Evolutionary conservation across 805 yeast species (phyloP).

Genomic region (Saccharomycopsis babjevae): DNA sequence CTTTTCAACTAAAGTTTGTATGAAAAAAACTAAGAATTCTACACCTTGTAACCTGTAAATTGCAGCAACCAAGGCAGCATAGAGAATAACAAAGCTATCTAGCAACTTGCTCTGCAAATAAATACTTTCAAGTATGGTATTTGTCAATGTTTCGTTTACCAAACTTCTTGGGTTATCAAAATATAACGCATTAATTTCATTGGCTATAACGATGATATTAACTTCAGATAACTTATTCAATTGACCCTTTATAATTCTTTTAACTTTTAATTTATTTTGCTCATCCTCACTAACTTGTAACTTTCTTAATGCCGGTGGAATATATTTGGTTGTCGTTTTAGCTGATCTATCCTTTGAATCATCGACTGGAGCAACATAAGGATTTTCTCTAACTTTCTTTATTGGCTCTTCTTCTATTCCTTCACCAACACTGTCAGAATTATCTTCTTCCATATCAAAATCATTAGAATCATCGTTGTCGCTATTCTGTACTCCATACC

Average conservation of each 20-base stretch:
- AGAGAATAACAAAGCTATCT: slow-evolving; percentile 70
- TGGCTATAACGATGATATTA: slow-evolving; percentile 59
- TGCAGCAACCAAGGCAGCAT: slow-evolving; percentile 68
- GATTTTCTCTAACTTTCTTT: slow-evolving; percentile 47
- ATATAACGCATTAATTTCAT: slow-evolving; percentile 57
- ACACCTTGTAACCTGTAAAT: slow-evolving; percentile 72
- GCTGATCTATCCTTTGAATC: neutral
- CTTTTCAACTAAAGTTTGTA: slow-evolving; percentile 70
- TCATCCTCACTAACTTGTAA: slow-evolving; percentile 32
- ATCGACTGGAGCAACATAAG: slow-evolving; percentile 55
- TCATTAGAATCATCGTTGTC: slow-evolving; percentile 29
- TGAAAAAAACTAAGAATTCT: slow-evolving; percentile 80
- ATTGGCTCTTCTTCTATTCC: slow-evolving; percentile 19
- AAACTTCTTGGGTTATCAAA: slow-evolving; percentile 61
- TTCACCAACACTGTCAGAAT: slow-evolving; percentile 18
- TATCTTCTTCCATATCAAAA: slow-evolving; percentile 23
- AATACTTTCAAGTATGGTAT: slow-evolving; percentile 54
- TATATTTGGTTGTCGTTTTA: slow-evolving; percentile 35
- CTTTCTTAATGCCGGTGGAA: slow-evolving; percentile 81
- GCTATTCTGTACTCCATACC: slow-evolving; percentile 31
- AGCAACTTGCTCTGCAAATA: slow-evolving; percentile 48
- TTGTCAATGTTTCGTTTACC: slow-evolving; percentile 64
- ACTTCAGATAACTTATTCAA: slow-evolving; percentile 86
- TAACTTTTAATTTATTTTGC: slow-evolving; percentile 38
- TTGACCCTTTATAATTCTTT: slow-evolving; percentile 66